Evolutionary conservation across 306 rosid genomes (phyloP).

Genomic region (Neltuma alba): DNA sequence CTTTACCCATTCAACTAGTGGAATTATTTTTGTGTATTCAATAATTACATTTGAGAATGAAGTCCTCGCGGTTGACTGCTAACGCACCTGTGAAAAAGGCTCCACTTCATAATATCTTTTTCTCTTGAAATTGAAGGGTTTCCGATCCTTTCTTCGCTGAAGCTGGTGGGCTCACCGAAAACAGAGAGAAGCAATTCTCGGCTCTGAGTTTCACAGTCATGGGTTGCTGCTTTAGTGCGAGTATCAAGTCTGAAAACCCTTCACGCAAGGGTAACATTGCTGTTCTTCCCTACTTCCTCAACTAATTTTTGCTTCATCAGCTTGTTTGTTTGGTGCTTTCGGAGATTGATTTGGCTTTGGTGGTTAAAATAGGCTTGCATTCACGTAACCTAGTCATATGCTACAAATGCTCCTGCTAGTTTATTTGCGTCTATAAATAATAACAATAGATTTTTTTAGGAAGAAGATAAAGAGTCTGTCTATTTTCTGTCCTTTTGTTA

Average conservation of each 20-base stretch:
- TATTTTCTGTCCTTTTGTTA: not conserved
- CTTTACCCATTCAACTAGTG: conserved; percentile 30
- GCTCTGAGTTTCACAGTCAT: conserved; percentile 37
- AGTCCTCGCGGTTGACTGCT: conserved; percentile 55
- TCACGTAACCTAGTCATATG: not conserved
- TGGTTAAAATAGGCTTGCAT: not conserved
- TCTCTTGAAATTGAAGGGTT: not conserved
- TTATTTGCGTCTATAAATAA: not conserved
- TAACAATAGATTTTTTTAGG: not conserved
- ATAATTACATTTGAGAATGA: conserved; percentile 4
- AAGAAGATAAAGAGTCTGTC: not conserved
- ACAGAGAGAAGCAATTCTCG: too few species aligned
- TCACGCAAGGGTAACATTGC: conserved; percentile 60
- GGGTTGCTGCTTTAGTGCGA: conserved; percentile 87
- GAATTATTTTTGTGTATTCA: conserved; percentile 2
- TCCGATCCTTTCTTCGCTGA: not conserved
- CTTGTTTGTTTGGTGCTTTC: conserved; percentile 14
- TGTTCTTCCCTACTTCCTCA: conserved; percentile 22
- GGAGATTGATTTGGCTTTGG: not conserved
- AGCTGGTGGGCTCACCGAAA: not conserved
- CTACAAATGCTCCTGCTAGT: not conserved
- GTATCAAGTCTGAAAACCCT: conserved; percentile 90
- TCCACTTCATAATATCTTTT: conserved; percentile 56
- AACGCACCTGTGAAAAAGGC: conserved; percentile 39
- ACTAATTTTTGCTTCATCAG: conserved; percentile 21